A percentile compares a stretch with the other conserved stretches of the same genome.
phyloP scores from a whole-genome alignment of 139 green algal species.

The Chlorokybus atmophyticus region DNA sequence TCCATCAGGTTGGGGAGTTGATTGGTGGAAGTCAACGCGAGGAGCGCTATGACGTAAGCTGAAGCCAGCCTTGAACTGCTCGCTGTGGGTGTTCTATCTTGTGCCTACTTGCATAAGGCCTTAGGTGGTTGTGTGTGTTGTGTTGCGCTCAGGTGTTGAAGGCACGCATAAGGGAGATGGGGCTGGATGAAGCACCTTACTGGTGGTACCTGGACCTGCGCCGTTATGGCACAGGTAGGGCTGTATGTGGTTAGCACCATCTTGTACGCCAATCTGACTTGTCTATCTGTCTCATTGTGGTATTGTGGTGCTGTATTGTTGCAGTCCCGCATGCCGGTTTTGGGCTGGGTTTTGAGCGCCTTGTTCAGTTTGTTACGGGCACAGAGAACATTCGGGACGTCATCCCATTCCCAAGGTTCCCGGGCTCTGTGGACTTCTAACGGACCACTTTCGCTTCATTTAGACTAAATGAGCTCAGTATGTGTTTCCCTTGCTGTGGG shows the following conservation, averaged over 20 bases:
- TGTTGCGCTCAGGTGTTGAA: constrained; percentile 31
- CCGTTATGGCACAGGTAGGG: constrained; percentile 60
- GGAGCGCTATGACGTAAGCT: constrained; percentile 44
- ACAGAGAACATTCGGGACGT: constrained; percentile 65
- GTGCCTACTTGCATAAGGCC: neutral
- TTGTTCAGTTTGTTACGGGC: constrained; percentile 52
- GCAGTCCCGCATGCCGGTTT: constrained; percentile 85
- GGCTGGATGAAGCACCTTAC: constrained; percentile 55
- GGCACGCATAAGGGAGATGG: constrained; percentile 22
- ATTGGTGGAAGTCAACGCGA: constrained; percentile 62
- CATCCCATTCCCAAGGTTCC: constrained; percentile 59
- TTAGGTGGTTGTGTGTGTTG: neutral
- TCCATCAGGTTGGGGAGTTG: constrained; percentile 45
- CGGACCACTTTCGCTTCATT: no score
- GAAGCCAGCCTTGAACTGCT: neutral
- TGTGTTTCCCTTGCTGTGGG: no score
- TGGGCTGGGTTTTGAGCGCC: constrained; percentile 73
- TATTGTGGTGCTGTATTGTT: neutral
- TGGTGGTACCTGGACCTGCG: constrained; percentile 89
- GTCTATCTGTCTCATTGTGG: neutral
- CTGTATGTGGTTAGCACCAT: no score
- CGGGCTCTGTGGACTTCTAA: constrained; percentile 21
- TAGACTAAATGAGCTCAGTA: no score
- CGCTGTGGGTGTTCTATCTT: neutral
- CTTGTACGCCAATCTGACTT: no score